A percentile compares a stretch with the other conserved stretches of the same genome.
These are phyloP conservation scores for Acorus calamus DNA, from an alignment of 106 monocot genomes.

Conservation along the genomic window DNA sequence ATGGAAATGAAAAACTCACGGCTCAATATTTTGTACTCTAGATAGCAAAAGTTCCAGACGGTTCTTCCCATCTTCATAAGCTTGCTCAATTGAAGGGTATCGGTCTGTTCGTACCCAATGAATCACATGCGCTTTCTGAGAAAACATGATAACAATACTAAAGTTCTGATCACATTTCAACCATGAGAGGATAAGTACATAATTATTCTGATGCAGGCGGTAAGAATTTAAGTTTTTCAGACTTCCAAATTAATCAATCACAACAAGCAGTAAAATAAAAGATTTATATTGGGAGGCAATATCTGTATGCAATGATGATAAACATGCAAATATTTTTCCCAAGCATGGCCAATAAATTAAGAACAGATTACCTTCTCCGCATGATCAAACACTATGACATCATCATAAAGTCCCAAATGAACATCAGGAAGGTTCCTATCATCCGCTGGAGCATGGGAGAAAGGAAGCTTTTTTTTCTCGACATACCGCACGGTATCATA, in stretches of 20 bases:
- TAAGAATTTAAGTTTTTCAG: too few relatives aligned
- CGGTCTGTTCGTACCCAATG: slow-evolving; percentile 81
- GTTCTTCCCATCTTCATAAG: slow-evolving; percentile 69
- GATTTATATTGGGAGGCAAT: too few relatives aligned
- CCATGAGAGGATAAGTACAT: too few relatives aligned
- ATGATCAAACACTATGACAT: slow-evolving; percentile 91
- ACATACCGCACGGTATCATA: slow-evolving; percentile 91
- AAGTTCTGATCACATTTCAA: not conserved
- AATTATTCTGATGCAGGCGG: too few relatives aligned
- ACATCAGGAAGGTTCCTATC: slow-evolving; percentile 84
- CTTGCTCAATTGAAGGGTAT: slow-evolving; percentile 60
- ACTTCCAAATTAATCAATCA: too few relatives aligned
- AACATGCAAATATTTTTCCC: too few relatives aligned
- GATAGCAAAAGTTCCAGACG: slow-evolving; percentile 46
- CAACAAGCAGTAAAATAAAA: too few relatives aligned
- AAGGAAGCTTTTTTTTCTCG: slow-evolving; percentile 88
- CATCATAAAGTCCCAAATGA: slow-evolving; percentile 85
- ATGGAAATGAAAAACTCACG: slow-evolving; percentile 35
- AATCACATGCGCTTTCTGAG: slow-evolving; percentile 80
- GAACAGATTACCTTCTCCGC: slow-evolving; percentile 68
- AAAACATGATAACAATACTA: not conserved
- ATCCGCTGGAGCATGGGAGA: slow-evolving; percentile 60
- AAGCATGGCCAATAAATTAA: too few relatives aligned
- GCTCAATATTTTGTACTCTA: slow-evolving; percentile 50
- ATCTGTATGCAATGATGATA: too few relatives aligned